phyloP scores from a whole-genome alignment of 768 basidiomycete species.

The Rhizopogon vinicolor region DNA sequence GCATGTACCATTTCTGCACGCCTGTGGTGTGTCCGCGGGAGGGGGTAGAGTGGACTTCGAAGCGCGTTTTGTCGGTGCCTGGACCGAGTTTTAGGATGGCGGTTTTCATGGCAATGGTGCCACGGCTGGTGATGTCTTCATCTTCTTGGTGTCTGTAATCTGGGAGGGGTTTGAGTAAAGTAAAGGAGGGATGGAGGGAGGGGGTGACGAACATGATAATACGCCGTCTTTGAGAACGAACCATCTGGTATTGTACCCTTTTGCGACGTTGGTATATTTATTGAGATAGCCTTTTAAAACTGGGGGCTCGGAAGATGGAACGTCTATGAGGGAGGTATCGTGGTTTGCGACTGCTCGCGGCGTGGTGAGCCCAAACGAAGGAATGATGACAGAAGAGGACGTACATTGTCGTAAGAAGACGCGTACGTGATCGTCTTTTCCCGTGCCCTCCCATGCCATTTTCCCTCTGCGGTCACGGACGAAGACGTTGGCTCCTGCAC shows the following conservation, averaged over 20 bases:
- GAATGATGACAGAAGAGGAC: conserved; percentile 20
- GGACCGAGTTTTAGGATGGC: conserved; percentile 57
- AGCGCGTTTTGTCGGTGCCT: conserved; percentile 59
- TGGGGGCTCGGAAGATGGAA: conserved; percentile 48
- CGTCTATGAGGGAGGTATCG: conserved; percentile 64
- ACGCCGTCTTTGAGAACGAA: conserved; percentile 86
- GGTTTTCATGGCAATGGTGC: conserved; percentile 83
- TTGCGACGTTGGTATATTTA: conserved; percentile 91
- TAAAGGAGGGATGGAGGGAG: neutral
- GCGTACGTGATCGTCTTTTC: conserved; percentile 76
- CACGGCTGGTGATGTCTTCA: conserved; percentile 78
- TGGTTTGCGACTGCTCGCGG: conserved; percentile 63
- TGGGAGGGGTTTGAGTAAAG: conserved; percentile 1
- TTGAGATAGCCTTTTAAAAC: conserved; percentile 74
- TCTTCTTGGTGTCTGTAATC: conserved; percentile 91
- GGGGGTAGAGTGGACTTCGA: conserved; percentile 73
- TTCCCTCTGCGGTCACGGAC: conserved; percentile 74
- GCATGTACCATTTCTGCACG: conserved; percentile 76
- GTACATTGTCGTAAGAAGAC: conserved; percentile 82
- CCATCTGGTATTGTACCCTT: conserved; percentile 87
- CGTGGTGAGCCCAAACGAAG: neutral
- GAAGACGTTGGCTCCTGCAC: conserved; percentile 87
- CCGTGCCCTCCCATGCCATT: conserved; percentile 60
- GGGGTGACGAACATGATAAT: conserved; percentile 63
- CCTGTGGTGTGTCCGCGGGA: conserved; percentile 39